Evolutionary conservation across 768 basidiomycete species (phyloP).

Genomic region (Amanita rimosa): DNA sequence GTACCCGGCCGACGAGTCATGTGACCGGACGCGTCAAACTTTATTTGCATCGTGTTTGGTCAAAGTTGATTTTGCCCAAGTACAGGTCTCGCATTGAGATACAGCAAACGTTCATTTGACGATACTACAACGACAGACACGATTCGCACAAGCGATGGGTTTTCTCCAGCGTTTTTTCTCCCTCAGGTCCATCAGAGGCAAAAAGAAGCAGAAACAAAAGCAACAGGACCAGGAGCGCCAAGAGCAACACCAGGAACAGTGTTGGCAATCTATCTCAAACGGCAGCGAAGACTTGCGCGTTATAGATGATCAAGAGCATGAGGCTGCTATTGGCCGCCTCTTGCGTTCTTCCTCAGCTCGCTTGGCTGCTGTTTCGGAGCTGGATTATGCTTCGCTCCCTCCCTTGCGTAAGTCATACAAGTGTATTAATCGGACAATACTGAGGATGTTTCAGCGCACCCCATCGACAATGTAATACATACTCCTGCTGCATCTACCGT

Average conservation of each 20-base stretch:
- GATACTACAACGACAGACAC: constrained; percentile 9
- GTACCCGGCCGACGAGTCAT: constrained; percentile 12
- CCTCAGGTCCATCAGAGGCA: constrained; percentile 33
- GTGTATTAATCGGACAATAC: constrained; percentile 7
- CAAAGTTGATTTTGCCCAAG: constrained; percentile 21
- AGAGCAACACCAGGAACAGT: constrained; percentile 5
- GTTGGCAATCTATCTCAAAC: background rate
- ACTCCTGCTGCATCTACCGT: constrained; percentile 37
- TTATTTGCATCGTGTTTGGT: constrained; percentile 31
- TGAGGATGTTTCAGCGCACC: constrained; percentile 37
- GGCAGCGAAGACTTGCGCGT: constrained; percentile 1
- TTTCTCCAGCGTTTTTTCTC: constrained; percentile 65
- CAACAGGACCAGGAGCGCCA: constrained; percentile 16
- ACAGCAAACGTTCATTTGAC: constrained; percentile 15
- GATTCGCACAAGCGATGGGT: constrained; percentile 34
- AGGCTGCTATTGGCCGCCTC: constrained; percentile 37
- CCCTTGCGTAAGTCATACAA: constrained; percentile 50
- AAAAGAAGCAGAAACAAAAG: constrained; percentile 39
- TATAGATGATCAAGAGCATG: constrained; percentile 39
- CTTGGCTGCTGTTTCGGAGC: constrained; percentile 42
- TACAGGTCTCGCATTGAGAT: constrained; percentile 4
- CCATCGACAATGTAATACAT: constrained; percentile 46
- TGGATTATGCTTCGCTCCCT: constrained; percentile 46
- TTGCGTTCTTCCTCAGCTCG: constrained; percentile 67
- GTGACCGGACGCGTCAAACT: constrained; percentile 16